Evolutionary conservation across 176 grass and related monocot species (phyloP).

Genomic region (Themeda triandra): DNA sequence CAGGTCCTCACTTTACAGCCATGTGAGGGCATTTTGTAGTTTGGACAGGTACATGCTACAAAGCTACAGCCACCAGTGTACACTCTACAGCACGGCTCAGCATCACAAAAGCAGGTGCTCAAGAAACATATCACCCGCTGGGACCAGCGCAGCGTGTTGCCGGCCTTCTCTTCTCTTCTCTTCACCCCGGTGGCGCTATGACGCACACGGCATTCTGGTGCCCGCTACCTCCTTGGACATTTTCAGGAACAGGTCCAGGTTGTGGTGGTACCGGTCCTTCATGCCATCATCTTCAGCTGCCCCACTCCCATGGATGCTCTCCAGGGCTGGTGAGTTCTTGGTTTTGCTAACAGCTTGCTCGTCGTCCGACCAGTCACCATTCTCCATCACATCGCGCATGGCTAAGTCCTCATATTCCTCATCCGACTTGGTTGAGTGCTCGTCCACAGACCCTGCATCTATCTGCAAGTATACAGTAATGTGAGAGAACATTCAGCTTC

Average conservation of each 20-base stretch:
- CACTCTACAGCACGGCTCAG: background rate
- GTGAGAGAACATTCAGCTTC: background rate
- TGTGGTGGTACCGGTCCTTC: slow-evolving; percentile 28
- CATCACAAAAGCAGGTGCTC: background rate
- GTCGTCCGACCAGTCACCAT: slow-evolving; percentile 52
- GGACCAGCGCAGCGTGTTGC: background rate
- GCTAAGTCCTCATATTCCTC: slow-evolving; percentile 91
- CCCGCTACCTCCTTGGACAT: slow-evolving; percentile 33
- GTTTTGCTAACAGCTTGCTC: slow-evolving; percentile 12
- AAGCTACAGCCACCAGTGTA: background rate
- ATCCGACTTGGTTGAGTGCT: slow-evolving; percentile 78
- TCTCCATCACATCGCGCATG: slow-evolving; percentile 58
- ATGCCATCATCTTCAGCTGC: background rate
- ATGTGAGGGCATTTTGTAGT: background rate
- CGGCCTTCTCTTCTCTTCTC: background rate
- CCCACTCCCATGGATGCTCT: background rate
- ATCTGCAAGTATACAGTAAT: slow-evolving; percentile 39
- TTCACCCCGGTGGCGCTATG: background rate
- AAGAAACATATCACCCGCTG: background rate
- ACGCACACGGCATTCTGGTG: slow-evolving; percentile 14
- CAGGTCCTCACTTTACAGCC: slow-evolving; percentile 1
- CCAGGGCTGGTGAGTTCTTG: background rate
- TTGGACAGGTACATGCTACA: background rate
- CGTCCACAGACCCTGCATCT: slow-evolving; percentile 84
- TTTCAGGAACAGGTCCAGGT: slow-evolving; percentile 52